phyloP scores from a whole-genome alignment of 768 basidiomycete genomes.

The Xanthoconium purpureum region DNA sequence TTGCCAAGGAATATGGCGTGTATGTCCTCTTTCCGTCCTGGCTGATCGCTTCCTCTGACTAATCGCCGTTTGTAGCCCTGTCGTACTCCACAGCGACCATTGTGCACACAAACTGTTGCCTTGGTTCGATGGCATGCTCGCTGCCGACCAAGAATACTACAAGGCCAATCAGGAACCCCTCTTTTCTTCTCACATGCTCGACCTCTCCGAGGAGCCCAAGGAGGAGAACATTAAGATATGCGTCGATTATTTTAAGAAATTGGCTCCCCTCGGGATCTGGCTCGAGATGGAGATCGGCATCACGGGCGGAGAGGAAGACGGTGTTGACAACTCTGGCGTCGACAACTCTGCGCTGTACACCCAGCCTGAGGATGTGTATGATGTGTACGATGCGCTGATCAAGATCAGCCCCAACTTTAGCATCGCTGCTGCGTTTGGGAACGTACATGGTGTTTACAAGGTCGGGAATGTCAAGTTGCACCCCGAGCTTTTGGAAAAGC shows the following conservation, averaged over 20 bases:
- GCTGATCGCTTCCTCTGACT: neutral
- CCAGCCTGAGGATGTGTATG: slow-evolving; percentile 93
- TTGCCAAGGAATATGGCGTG: slow-evolving; percentile 92
- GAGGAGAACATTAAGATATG: slow-evolving; percentile 95
- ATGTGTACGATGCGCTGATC: slow-evolving; percentile 82
- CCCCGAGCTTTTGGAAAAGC: slow-evolving; percentile 88
- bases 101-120: slow-evolving; percentile 97
- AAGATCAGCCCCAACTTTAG: slow-evolving; percentile 90
- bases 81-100: slow-evolving; percentile 97
- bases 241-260: slow-evolving; percentile 91
- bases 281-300: slow-evolving; percentile 99
- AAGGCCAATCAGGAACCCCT: slow-evolving; percentile 83
- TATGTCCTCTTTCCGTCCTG: slow-evolving; percentile 40
- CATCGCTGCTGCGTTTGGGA: slow-evolving; percentile 97
- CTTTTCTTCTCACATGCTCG: slow-evolving; percentile 98
- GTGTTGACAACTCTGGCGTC: slow-evolving; percentile 95
- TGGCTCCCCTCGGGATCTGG: slow-evolving; percentile 90
- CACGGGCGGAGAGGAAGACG: slow-evolving; percentile 99
- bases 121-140: slow-evolving; percentile 99
- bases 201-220: slow-evolving; percentile 89
- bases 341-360: slow-evolving; percentile 96
- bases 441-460: slow-evolving; percentile 99
- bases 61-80: slow-evolving; percentile 58
- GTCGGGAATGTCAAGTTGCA: slow-evolving; percentile 94
- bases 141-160: slow-evolving; percentile 90